A percentile compares a stretch with the other conserved stretches of the same genome.
These are phyloP conservation scores for Solanum chacoense DNA, from an alignment of 305 asterid genomes.

Conservation along the genomic window DNA sequence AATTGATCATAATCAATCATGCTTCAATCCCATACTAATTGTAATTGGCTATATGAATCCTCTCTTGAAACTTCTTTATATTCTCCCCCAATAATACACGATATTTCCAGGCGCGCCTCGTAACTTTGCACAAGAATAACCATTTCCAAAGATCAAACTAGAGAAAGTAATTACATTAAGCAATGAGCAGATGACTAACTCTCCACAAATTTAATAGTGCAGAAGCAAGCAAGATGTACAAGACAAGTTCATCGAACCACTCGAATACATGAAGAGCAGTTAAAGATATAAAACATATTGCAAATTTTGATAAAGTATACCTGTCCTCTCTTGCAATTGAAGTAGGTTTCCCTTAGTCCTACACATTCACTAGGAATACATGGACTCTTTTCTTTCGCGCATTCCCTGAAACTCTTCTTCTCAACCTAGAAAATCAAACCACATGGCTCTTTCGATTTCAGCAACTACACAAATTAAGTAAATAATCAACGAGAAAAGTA, in stretches of 20 bases:
- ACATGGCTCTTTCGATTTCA: background rate
- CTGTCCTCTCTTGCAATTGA: slow-evolving; percentile 97
- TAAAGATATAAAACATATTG: background rate
- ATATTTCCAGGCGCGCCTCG: background rate
- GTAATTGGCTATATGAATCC: background rate
- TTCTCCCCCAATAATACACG: background rate
- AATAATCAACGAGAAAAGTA: background rate
- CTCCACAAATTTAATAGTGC: background rate
- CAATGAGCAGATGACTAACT: background rate
- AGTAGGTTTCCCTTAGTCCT: slow-evolving; percentile 86
- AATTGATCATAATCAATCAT: background rate
- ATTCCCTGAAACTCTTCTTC: slow-evolving; percentile 59
- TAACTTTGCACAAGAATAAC: background rate
- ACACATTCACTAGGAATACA: slow-evolving; percentile 72
- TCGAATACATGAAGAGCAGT: background rate
- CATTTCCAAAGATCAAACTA: background rate
- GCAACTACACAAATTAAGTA: background rate
- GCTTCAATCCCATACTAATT: background rate
- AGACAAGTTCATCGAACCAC: background rate
- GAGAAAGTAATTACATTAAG: background rate
- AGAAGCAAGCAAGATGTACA: background rate
- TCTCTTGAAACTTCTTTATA: background rate
- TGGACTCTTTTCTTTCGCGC: slow-evolving; percentile 71
- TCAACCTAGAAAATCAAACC: slow-evolving; percentile 43
- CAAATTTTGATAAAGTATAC: slow-evolving; percentile 15